phyloP scores from a whole-genome alignment of 192 early-diverging fungal genomes.

The Phycomyces nitens region DNA sequence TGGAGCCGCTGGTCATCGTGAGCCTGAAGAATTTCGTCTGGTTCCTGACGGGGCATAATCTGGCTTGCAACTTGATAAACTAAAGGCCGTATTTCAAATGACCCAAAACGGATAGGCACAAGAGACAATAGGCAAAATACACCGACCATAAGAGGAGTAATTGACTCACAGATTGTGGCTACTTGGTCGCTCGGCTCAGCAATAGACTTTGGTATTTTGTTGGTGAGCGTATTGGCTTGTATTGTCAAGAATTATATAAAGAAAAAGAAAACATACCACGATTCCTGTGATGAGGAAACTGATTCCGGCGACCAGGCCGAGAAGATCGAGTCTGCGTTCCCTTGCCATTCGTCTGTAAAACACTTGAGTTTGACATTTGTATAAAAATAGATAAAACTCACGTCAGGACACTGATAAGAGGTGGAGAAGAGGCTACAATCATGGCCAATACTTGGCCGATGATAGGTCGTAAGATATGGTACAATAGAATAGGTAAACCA shows the following conservation, averaged over 20 bases:
- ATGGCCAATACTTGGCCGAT: conserved; percentile 34
- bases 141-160: conserved; percentile 26
- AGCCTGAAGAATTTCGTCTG: conserved; percentile 8
- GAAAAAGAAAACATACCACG: conserved; percentile 21
- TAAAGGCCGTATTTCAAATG: conserved; percentile 24
- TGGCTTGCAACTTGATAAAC: conserved; percentile 31
- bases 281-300: conserved; percentile 35
- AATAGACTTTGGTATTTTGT: conserved; percentile 37
- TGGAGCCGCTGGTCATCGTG: conserved; percentile 15
- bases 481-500: conserved; percentile 30
- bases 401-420: conserved; percentile 25
- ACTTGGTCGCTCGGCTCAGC: conserved; percentile 28
- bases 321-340: conserved; percentile 21
- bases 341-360: conserved; percentile 25
- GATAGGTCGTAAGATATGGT: conserved; percentile 19
- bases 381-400: too few relatives aligned
- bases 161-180: conserved; percentile 24
- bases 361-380: not conserved
- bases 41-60: conserved; percentile 27
- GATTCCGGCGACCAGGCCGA: conserved; percentile 26
- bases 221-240: too few relatives aligned
- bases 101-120: conserved; percentile 20
- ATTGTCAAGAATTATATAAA: not conserved
- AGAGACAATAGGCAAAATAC: conserved; percentile 27
- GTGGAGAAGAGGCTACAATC: conserved; percentile 30